These are phyloP conservation scores for Rhinocladiella mackenziei DNA, from an alignment of 2,329 filamentous ascomycete species.

Conservation along the genomic window DNA sequence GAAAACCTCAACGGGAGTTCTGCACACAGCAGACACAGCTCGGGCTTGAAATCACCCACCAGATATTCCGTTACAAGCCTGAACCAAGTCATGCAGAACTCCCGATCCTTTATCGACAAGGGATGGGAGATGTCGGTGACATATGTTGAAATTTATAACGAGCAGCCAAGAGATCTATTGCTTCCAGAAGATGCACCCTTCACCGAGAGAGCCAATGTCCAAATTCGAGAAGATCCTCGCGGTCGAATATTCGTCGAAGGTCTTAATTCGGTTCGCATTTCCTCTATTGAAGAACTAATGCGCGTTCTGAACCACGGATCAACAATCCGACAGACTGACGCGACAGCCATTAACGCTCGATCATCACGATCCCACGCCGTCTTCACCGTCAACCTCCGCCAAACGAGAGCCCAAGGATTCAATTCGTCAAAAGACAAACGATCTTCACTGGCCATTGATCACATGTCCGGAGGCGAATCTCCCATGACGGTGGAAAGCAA, in stretches of 20 bases:
- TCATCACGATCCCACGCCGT: conserved; percentile 97
- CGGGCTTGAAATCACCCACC: conserved; percentile 73
- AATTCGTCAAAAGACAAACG: conserved; percentile 69
- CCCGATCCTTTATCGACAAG: conserved; percentile 56
- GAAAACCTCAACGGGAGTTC: conserved; percentile 69
- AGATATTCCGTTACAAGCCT: conserved; percentile 65
- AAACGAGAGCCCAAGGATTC: conserved; percentile 59
- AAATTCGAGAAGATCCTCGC: conserved; percentile 89
- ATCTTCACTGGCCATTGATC: conserved; percentile 78
- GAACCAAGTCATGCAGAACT: conserved; percentile 36
- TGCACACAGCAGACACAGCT: conserved; percentile 58
- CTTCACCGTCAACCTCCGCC: conserved; percentile 89
- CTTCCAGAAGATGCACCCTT: conserved; percentile 67
- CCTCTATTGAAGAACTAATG: conserved; percentile 86
- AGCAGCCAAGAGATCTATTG: conserved; percentile 85
- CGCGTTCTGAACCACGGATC: conserved; percentile 88
- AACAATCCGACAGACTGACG: conserved; percentile 89
- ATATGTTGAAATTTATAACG: conserved; percentile 97
- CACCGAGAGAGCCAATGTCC: conserved; percentile 72
- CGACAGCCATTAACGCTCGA: conserved; percentile 94
- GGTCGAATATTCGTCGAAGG: conserved; percentile 93
- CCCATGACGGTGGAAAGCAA: conserved; percentile 92
- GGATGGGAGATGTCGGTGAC: conserved; percentile 91
- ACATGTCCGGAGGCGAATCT: conserved; percentile 63
- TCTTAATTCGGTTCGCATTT: conserved; percentile 79